These are phyloP conservation scores for Boletus mariae DNA, from an alignment of 1,284 basidiomycete genomes.

Conservation along the genomic window DNA sequence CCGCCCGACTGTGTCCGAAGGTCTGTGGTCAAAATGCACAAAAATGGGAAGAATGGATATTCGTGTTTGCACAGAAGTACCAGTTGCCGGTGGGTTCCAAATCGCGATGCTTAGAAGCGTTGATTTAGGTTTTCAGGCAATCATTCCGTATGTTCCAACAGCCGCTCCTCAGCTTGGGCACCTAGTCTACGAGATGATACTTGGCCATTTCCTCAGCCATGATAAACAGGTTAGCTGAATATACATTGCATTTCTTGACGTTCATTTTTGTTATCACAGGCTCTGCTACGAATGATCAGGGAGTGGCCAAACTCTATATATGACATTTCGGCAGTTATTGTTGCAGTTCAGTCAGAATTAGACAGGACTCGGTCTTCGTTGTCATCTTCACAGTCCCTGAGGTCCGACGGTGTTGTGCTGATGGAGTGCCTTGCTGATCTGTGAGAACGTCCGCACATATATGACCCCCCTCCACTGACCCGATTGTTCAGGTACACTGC, in stretches of 20 bases:
- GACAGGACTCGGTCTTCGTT: constrained; percentile 60
- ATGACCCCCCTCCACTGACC: neutral
- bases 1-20: constrained; percentile 83
- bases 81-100: constrained; percentile 64
- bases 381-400: constrained; percentile 34
- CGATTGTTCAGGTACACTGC: constrained; percentile 50
- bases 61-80: constrained; percentile 81
- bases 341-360: constrained; percentile 82
- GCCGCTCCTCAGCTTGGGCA: constrained; percentile 76
- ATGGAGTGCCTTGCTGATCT: constrained; percentile 94
- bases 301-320: constrained; percentile 93
- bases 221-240: constrained; percentile 60
- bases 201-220: constrained; percentile 81
- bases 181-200: constrained; percentile 93
- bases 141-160: constrained; percentile 89
- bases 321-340: constrained; percentile 81
- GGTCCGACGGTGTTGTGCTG: constrained; percentile 51
- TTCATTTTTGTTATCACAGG: constrained; percentile 39
- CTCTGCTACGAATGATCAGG: constrained; percentile 74
- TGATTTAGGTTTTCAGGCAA: constrained; percentile 46
- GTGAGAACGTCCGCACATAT: constrained; percentile 39
- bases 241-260: neutral
- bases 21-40: constrained; percentile 79
- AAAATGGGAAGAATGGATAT: constrained; percentile 95
- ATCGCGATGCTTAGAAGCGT: neutral